Base-by-base conservation (phyloP, 2,329 filamentous ascomycete species). In the Aschersonia sp. region DNA sequence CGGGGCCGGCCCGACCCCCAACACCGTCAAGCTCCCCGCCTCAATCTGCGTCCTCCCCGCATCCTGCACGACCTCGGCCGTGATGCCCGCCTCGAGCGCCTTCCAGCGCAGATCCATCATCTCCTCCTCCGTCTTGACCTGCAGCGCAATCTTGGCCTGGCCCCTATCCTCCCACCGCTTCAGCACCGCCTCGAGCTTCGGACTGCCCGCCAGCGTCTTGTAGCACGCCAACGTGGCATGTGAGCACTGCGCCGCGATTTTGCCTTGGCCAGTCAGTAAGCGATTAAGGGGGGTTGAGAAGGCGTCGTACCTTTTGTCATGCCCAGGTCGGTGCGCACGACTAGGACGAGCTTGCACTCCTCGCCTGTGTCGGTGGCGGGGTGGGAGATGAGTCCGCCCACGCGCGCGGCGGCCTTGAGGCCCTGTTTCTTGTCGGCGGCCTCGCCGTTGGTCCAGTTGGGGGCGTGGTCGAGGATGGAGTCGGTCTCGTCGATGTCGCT, bases 221-320 rank as follows among this genome's bases (percentile, higher is more conserved):
- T 95, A 98, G 77, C 91, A 97, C 48, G 91, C 89, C 49, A 98
- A 81, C 3, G 91, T 95, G n/a, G 92, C 92, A 66, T 97, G 92
- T 45, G 84, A 85, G 68, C 85, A 91, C 68, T 97, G 92, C 5
- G 92, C 92, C 49, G 88, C 92, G 59, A 97, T 96, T 74, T 98
- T 98, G 59, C 91, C 91, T 40, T 9, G n/a, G 30, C 4, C 1
- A 38, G 9, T 28, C 2, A 35, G 9, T 28, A 30, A 9, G 6
- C 29, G 2, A 29, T 30, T 4, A 4, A 9, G 63, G 3, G 31
- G 30, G 29, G 20, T 28, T n/a, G 20, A 38, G 5, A 38, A 5
- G 10, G 5, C 6, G 5, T 20, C 72, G 42, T 71, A 92, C 91
- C 91, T 70, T 95, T 97, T 7, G 85, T 92, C 92, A 98, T 98